Evolutionary conservation across 495 filamentous ascomycete genomes (phyloP).

Genomic region (Penicillium soppii): DNA sequence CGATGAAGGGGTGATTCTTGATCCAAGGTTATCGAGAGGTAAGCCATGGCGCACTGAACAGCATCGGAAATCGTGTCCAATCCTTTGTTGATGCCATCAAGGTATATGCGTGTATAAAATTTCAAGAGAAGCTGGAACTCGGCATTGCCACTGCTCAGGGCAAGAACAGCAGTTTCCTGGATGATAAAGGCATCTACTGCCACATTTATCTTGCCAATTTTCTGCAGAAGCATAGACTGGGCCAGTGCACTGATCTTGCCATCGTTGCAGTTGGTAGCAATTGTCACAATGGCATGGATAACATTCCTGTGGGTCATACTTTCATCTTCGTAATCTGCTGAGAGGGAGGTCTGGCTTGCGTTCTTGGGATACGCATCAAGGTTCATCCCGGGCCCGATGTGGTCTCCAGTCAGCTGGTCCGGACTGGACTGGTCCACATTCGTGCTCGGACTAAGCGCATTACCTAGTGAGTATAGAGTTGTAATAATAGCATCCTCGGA

Average conservation of each 20-base stretch:
- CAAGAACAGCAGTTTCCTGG: slow-evolving; percentile 74
- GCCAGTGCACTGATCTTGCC: slow-evolving; percentile 91
- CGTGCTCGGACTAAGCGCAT: slow-evolving; percentile 73
- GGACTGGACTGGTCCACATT: slow-evolving; percentile 35
- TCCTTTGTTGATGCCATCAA: slow-evolving; percentile 67
- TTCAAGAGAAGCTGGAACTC: slow-evolving; percentile 86
- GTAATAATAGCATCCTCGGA: slow-evolving; percentile 93
- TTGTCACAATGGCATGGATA: slow-evolving; percentile 83
- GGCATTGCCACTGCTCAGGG: slow-evolving; percentile 65
- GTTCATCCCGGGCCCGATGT: slow-evolving; percentile 25
- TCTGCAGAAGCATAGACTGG: slow-evolving; percentile 94
- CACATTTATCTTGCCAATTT: slow-evolving; percentile 77
- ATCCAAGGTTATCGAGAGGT: slow-evolving; percentile 67
- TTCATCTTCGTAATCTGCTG: slow-evolving; percentile 70
- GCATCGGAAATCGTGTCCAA: slow-evolving; percentile 43
- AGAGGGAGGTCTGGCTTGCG: slow-evolving; percentile 76
- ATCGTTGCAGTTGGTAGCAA: slow-evolving; percentile 77
- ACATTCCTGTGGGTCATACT: slow-evolving; percentile 73
- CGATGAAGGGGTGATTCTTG: slow-evolving; percentile 69
- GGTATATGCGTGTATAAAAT: slow-evolving; percentile 69
- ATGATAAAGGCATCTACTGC: slow-evolving; percentile 80
- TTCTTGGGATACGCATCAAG: slow-evolving; percentile 53
- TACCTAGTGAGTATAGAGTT: slow-evolving; percentile 90
- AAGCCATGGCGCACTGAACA: slow-evolving; percentile 63
- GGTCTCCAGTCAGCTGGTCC: slow-evolving; percentile 26